A percentile compares a stretch with the other conserved stretches of the same genome.
phyloP scores from a whole-genome alignment of 1,139 yeast genomes.

The Taphrina populina region DNA sequence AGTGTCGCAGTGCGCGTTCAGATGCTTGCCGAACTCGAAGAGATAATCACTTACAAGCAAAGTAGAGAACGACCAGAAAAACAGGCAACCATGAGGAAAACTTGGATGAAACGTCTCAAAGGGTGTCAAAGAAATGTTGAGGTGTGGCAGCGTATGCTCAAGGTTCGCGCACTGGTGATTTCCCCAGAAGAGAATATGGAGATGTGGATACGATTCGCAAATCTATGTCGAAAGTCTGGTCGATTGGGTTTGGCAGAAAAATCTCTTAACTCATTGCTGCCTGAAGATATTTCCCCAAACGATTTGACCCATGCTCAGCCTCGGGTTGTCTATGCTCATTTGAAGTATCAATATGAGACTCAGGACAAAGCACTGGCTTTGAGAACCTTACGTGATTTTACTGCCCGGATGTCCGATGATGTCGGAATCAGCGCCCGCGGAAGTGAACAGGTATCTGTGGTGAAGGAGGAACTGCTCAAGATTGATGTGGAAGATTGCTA shows the following conservation, averaged over 20 bases:
- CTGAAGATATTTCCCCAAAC: slow-evolving; percentile 47
- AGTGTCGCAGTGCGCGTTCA: slow-evolving; percentile 95
- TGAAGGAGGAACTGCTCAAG: slow-evolving; percentile 23
- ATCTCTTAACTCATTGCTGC: slow-evolving; percentile 67
- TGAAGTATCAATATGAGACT: slow-evolving; percentile 95
- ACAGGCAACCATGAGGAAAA: slow-evolving; percentile 76
- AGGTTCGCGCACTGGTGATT: slow-evolving; percentile 88
- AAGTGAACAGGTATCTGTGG: slow-evolving; percentile 22
- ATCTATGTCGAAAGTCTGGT: slow-evolving; percentile 90
- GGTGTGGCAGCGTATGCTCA: slow-evolving; percentile 95
- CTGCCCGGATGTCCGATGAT: slow-evolving; percentile 86
- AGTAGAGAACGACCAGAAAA: slow-evolving; percentile 74
- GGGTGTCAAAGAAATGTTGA: slow-evolving; percentile 97
- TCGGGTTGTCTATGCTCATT: slow-evolving; percentile 92
- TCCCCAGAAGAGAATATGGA: slow-evolving; percentile 97
- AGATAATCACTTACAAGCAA: slow-evolving; percentile 82
- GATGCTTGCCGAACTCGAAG: slow-evolving; percentile 95
- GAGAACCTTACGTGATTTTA: slow-evolving; percentile 80
- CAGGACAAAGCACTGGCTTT: slow-evolving; percentile 87
- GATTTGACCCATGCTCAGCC: slow-evolving; percentile 48
- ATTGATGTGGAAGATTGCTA: slow-evolving; percentile 65
- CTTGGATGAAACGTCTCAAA: slow-evolving; percentile 88
- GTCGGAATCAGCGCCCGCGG: slow-evolving; percentile 62
- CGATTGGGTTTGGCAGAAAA: slow-evolving; percentile 89
- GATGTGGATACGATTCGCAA: slow-evolving; percentile 97